phyloP scores from a whole-genome alignment of 2,329 filamentous ascomycete species.

The Verticillium nonalfalfae region DNA sequence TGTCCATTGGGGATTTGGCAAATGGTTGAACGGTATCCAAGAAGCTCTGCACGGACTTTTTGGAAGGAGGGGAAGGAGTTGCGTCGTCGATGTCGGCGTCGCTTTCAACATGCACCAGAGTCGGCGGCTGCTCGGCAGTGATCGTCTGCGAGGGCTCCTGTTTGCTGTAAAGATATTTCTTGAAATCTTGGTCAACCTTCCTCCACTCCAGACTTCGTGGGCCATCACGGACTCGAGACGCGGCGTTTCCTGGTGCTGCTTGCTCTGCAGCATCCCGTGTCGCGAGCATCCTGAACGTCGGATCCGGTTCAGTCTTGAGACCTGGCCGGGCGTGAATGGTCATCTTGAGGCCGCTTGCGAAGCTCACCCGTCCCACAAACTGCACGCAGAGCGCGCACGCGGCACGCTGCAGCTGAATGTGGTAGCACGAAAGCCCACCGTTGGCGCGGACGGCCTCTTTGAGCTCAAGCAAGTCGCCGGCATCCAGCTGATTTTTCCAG shows the following conservation, averaged over 20 bases:
- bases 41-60: not conserved
- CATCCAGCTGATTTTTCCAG: not conserved
- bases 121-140: not conserved
- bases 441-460: not conserved
- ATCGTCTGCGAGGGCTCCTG: too few species aligned
- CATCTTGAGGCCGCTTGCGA: not conserved
- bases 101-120: constrained; percentile 1
- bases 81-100: too few species aligned
- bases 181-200: too few species aligned
- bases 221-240: not conserved
- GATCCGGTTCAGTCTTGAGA: not conserved
- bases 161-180: too few species aligned
- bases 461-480: not conserved
- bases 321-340: not conserved
- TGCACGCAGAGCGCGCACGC: constrained; percentile 3
- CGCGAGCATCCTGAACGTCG: not conserved
- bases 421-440: not conserved
- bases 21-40: not conserved
- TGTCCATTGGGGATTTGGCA: not conserved
- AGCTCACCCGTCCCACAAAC: constrained; percentile 3
- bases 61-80: too few species aligned
- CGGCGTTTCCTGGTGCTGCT: not conserved
- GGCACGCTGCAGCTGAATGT: constrained; percentile 5
- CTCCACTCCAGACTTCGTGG: too few species aligned
- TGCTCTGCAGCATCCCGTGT: not conserved